Percentiles rank a stretch among this genome's conserved stretches.
Evolutionary conservation across 192 early-diverging fungal species (phyloP).

Genomic region (Backusella luteola): DNA sequence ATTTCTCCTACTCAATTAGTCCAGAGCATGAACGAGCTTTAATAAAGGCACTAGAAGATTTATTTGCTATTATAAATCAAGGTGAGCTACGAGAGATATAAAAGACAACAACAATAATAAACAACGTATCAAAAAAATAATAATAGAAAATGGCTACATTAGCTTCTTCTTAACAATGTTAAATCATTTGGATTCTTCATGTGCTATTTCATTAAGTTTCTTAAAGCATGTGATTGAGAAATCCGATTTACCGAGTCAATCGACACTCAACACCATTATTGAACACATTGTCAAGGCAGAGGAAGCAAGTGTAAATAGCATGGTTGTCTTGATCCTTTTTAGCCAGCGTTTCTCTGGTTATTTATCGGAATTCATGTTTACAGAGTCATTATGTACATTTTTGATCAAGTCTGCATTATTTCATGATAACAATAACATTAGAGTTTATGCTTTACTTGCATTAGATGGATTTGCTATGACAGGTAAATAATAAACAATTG

Average conservation of each 20-base stretch:
- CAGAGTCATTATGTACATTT: conserved; percentile 39
- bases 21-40: background rate
- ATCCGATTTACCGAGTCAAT: conserved; percentile 42
- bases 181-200: conserved; percentile 25
- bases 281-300: conserved; percentile 34
- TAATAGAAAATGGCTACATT: conserved; percentile 13
- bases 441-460: conserved; percentile 46
- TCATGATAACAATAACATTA: conserved; percentile 27
- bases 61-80: background rate
- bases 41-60: background rate
- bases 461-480: conserved; percentile 55
- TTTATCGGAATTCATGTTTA: conserved; percentile 41
- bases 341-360: conserved; percentile 38
- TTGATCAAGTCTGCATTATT: conserved; percentile 38
- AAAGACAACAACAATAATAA: background rate
- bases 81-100: background rate
- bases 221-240: conserved; percentile 53
- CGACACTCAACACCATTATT: conserved; percentile 38
- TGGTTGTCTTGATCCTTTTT: conserved; percentile 10
- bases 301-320: conserved; percentile 18
- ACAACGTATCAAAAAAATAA: background rate
- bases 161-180: conserved; percentile 11
- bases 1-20: background rate
- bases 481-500: conserved; percentile 34
- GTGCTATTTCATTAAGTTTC: conserved; percentile 42